phyloP scores from a whole-genome alignment of 768 basidiomycete genomes.

The Pisolithus marmoratus region DNA sequence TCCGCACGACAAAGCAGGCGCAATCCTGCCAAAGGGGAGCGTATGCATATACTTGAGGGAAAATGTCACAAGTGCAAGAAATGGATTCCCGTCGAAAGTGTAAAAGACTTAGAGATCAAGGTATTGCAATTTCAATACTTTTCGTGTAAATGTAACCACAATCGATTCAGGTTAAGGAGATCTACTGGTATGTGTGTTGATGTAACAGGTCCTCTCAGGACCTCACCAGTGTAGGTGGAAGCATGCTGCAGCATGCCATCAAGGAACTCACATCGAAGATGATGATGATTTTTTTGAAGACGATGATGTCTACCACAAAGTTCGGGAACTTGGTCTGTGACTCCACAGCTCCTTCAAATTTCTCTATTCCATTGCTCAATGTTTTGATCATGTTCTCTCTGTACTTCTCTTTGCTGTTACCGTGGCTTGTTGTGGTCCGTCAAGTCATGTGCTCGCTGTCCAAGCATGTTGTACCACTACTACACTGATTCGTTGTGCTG shows the following conservation, averaged over 20 bases:
- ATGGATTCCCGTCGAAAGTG: constrained; percentile 69
- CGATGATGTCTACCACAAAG: constrained; percentile 38
- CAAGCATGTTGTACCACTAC: too few species aligned
- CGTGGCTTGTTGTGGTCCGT: too few species aligned
- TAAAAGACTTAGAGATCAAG: constrained; percentile 72
- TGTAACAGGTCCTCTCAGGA: not conserved
- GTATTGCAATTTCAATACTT: constrained; percentile 23
- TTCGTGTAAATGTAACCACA: not conserved
- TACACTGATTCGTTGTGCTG: too few species aligned
- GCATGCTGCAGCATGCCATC: constrained; percentile 76
- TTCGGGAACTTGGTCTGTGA: constrained; percentile 13
- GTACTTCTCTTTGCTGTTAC: too few species aligned
- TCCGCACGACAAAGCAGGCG: constrained; percentile 44
- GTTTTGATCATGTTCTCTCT: not conserved
- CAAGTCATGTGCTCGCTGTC: too few species aligned
- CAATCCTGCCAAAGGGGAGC: constrained; percentile 54
- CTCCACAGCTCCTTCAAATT: not conserved
- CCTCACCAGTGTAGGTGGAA: constrained; percentile 56
- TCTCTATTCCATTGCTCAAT: not conserved
- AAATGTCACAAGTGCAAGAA: constrained; percentile 72
- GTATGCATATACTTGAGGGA: constrained; percentile 55
- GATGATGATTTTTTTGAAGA: constrained; percentile 54
- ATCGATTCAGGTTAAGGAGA: constrained; percentile 53
- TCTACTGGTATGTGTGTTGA: constrained; percentile 59
- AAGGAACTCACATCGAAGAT: constrained; percentile 46